Evolutionary conservation across 148 eudicot genomes (phyloP).

Genomic region (Beta vulgaris): DNA sequence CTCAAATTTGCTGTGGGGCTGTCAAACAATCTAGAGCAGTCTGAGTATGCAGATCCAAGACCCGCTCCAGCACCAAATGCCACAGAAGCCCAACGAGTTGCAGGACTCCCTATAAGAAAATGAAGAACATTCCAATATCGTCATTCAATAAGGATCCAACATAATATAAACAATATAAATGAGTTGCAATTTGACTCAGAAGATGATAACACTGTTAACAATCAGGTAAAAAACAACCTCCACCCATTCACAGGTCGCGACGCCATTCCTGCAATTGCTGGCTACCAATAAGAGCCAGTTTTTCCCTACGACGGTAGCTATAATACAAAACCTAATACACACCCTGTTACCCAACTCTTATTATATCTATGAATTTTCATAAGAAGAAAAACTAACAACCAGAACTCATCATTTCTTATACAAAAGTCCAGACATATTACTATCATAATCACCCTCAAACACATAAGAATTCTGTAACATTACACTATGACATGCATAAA

Average conservation of each 20-base stretch:
- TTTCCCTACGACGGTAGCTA: background rate
- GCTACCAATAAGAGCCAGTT: background rate
- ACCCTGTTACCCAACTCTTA: no score
- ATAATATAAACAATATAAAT: background rate
- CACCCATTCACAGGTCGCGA: background rate
- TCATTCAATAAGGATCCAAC: background rate
- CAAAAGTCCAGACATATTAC: no score
- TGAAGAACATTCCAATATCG: background rate
- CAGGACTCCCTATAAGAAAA: conserved; percentile 65
- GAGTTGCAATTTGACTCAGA: background rate
- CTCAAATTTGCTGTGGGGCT: conserved; percentile 44
- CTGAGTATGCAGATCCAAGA: conserved; percentile 84
- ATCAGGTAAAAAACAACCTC: background rate
- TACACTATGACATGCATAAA: no score
- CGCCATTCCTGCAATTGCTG: background rate
- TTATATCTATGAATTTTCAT: no score
- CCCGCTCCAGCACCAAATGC: conserved; percentile 93
- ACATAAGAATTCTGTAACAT: no score
- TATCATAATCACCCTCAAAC: no score
- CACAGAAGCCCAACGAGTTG: conserved; percentile 86
- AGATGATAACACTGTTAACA: background rate
- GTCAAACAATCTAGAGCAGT: conserved; percentile 65
- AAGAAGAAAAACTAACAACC: no score
- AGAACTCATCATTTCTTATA: no score
- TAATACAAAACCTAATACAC: no score